A percentile compares a stretch with the other conserved stretches of the same genome.
phyloP scores from a whole-genome alignment of 371 early-diverging fungal genomes.

The Lichtheimia ramosa region DNA sequence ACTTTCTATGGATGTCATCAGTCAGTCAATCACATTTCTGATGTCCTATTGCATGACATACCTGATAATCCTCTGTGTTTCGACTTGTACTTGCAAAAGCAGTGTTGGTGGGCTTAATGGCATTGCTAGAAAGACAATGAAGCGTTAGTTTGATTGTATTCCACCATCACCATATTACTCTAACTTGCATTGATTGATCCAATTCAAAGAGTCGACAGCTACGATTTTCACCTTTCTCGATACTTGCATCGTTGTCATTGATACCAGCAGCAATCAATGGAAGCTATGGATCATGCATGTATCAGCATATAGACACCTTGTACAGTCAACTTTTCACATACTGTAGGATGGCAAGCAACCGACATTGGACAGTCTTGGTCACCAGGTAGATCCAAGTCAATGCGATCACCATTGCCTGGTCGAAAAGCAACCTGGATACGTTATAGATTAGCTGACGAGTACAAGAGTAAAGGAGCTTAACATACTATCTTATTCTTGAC shows the following conservation, averaged over 20 bases:
- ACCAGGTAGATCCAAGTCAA: constrained; percentile 23
- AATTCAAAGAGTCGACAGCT: constrained; percentile 53
- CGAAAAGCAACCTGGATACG: constrained; percentile 19
- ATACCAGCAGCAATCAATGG: constrained; percentile 50
- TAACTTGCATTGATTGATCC: no score
- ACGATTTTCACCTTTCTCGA: constrained; percentile 52
- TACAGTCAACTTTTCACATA: constrained; percentile 6
- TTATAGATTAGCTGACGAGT: not conserved
- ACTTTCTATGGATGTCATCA: constrained; percentile 34
- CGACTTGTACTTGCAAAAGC: constrained; percentile 22
- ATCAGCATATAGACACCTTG: not conserved
- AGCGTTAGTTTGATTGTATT: no score
- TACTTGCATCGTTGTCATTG: constrained; percentile 48
- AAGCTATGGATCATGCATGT: constrained; percentile 9
- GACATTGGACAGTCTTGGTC: constrained; percentile 71
- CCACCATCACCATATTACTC: no score
- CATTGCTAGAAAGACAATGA: no score
- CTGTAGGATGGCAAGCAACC: constrained; percentile 61
- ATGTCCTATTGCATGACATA: not conserved
- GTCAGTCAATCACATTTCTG: not conserved
- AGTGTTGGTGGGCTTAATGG: not conserved
- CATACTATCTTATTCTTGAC: constrained; percentile 67
- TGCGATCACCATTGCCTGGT: constrained; percentile 9
- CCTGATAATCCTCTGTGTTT: constrained; percentile 31
- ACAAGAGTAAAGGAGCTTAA: not conserved